phyloP scores from a whole-genome alignment of 495 filamentous ascomycete species.

The Penicillium longicatenatum region DNA sequence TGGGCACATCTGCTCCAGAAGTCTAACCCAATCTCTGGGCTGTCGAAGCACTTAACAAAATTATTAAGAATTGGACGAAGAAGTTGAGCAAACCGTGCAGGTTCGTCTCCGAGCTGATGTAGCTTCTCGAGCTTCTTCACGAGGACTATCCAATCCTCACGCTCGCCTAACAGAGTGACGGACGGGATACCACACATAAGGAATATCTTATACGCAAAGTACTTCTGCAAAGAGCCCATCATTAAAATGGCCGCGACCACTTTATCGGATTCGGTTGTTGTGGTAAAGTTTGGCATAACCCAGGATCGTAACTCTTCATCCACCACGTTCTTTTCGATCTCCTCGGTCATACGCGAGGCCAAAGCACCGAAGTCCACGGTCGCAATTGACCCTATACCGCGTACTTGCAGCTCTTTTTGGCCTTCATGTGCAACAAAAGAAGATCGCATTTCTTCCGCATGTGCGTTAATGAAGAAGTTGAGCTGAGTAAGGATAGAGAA shows the following conservation, averaged over 20 bases:
- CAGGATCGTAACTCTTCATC: constrained; percentile 38
- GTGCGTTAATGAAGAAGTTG: constrained; percentile 50
- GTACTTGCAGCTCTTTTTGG: constrained; percentile 41
- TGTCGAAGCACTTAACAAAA: constrained; percentile 32
- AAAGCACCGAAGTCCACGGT: constrained; percentile 24
- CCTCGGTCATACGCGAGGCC: constrained; percentile 26
- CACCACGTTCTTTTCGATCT: constrained; percentile 37
- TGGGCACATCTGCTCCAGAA: constrained; percentile 48
- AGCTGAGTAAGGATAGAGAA: constrained; percentile 59
- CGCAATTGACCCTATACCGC: constrained; percentile 10
- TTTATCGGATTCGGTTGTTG: constrained; percentile 38
- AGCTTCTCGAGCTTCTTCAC: constrained; percentile 37
- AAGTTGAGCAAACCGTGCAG: constrained; percentile 18
- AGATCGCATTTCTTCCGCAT: constrained; percentile 46
- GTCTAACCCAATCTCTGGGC: constrained; percentile 13
- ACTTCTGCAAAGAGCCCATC: constrained; percentile 45
- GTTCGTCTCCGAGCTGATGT: constrained; percentile 40
- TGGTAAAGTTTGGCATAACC: constrained; percentile 47
- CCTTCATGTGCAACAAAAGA: constrained; percentile 46
- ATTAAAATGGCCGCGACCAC: constrained; percentile 38
- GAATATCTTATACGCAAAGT: constrained; percentile 33
- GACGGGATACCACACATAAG: constrained; percentile 48
- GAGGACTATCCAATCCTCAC: constrained; percentile 43
- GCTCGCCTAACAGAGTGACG: constrained; percentile 49
- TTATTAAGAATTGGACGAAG: constrained; percentile 27